A percentile compares a stretch with the other conserved stretches of the same genome.
These are phyloP conservation scores for Eleusine indica DNA, from an alignment of 176 grass and related monocot species.

Conservation along the genomic window DNA sequence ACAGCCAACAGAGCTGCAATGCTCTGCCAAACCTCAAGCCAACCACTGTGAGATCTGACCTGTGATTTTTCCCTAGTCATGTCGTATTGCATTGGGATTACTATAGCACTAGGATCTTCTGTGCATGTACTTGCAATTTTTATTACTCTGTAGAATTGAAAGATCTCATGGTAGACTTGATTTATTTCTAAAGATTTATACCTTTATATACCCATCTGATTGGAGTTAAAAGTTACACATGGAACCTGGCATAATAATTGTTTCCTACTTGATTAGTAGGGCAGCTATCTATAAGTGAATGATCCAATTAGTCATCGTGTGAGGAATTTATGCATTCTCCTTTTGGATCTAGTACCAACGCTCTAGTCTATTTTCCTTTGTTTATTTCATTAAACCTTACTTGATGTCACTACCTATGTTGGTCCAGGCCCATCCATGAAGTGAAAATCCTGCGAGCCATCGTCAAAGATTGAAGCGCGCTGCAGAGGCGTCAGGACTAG, in stretches of 20 bases:
- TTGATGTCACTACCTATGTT: conserved; percentile 8
- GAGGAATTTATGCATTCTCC: not conserved
- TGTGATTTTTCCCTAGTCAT: too few relatives aligned
- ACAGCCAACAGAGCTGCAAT: too few relatives aligned
- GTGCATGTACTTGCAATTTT: not conserved
- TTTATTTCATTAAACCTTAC: not conserved
- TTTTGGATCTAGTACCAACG: not conserved
- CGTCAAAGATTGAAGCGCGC: conserved; percentile 77
- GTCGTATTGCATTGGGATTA: too few relatives aligned
- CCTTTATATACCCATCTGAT: too few relatives aligned
- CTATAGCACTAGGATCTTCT: too few relatives aligned
- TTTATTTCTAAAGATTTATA: not conserved
- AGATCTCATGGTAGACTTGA: not conserved
- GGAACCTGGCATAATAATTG: not conserved
- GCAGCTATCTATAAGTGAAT: not conserved
- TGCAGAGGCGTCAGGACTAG: not conserved
- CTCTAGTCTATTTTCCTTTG: not conserved
- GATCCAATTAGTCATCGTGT: not conserved
- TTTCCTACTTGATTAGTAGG: not conserved
- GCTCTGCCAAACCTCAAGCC: too few relatives aligned
- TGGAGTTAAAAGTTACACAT: too few relatives aligned
- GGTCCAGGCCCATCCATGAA: conserved; percentile 86
- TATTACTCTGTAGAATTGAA: not conserved
- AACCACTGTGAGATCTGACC: too few relatives aligned
- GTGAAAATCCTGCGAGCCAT: conserved; percentile 77